Percentiles rank a stretch among this genome's conserved stretches.
Evolutionary conservation across 768 basidiomycete genomes (phyloP).

Genomic region (Tulasnella sp.): DNA sequence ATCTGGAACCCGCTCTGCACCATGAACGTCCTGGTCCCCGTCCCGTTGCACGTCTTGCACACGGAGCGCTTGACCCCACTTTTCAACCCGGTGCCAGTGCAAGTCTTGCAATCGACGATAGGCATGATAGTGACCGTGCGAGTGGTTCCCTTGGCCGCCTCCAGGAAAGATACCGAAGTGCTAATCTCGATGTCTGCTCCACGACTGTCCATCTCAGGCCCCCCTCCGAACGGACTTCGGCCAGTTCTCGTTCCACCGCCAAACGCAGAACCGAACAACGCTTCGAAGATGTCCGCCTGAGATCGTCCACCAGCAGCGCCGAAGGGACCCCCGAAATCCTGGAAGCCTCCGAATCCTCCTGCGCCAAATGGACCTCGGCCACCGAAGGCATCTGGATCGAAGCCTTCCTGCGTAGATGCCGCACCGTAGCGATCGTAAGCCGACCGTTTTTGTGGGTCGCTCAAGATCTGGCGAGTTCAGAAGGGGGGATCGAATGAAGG

Average conservation of each 20-base stretch:
- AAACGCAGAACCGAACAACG: conserved; percentile 70
- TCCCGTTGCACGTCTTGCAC: conserved; percentile 78
- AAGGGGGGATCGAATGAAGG: background rate
- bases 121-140: conserved; percentile 74
- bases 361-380: conserved; percentile 50
- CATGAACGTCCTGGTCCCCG: conserved; percentile 83
- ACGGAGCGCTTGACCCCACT: conserved; percentile 74
- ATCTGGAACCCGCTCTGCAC: conserved; percentile 95
- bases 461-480: conserved; percentile 63
- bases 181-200: conserved; percentile 81
- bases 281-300: conserved; percentile 73
- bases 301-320: conserved; percentile 44
- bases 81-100: conserved; percentile 83
- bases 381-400: conserved; percentile 80
- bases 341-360: conserved; percentile 71
- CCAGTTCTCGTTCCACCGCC: conserved; percentile 46
- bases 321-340: conserved; percentile 63
- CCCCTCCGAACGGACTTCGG: conserved; percentile 45
- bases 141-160: conserved; percentile 86
- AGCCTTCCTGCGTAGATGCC: conserved; percentile 89
- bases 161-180: conserved; percentile 78
- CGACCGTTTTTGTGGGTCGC: conserved; percentile 90
- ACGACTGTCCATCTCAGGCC: conserved; percentile 37
- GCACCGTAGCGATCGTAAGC: conserved; percentile 90
- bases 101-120: conserved; percentile 77